Evolutionary conservation across 2,329 filamentous ascomycete genomes (phyloP).

Genomic region (Penicillium expansum): DNA sequence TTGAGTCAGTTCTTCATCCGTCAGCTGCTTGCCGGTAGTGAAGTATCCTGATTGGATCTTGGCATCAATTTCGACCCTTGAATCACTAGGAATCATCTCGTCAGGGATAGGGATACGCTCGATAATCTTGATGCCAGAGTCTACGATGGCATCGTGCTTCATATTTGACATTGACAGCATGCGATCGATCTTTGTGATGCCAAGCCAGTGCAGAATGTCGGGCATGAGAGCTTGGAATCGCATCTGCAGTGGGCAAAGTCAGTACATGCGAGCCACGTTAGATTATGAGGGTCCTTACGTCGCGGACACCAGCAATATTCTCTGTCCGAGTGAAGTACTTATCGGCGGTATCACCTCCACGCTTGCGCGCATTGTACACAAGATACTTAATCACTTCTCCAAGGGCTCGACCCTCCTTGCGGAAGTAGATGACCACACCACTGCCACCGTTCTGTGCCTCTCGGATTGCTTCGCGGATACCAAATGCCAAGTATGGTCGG

Average conservation of each 20-base stretch:
- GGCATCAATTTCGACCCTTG: constrained; percentile 96
- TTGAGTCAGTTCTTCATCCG: constrained; percentile 75
- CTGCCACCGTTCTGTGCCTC: constrained; percentile 92
- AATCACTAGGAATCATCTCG: constrained; percentile 90
- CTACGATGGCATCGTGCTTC: constrained; percentile 53
- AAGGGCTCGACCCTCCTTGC: constrained; percentile 91
- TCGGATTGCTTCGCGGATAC: constrained; percentile 95
- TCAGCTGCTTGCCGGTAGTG: constrained; percentile 86
- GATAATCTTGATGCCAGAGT: constrained; percentile 66
- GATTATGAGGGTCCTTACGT: constrained; percentile 25
- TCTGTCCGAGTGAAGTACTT: constrained; percentile 93
- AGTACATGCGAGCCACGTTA: constrained; percentile 7
- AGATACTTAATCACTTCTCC: constrained; percentile 90
- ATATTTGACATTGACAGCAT: constrained; percentile 98
- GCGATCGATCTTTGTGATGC: constrained; percentile 95
- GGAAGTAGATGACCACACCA: constrained; percentile 96
- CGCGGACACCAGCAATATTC: constrained; percentile 94
- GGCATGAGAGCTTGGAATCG: constrained; percentile 98
- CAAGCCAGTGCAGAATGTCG: constrained; percentile 95
- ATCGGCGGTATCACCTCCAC: constrained; percentile 39
- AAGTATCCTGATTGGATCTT: constrained; percentile 92
- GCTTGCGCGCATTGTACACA: constrained; percentile 59
- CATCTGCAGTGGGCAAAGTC: constrained; percentile 60
- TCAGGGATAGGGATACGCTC: constrained; percentile 91
- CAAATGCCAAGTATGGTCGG: constrained; percentile 86